Evolutionary conservation across 345 rosid species (phyloP), one percentile per base, ranked within the genome.

Genomic region (Populus nigra): DNA sequence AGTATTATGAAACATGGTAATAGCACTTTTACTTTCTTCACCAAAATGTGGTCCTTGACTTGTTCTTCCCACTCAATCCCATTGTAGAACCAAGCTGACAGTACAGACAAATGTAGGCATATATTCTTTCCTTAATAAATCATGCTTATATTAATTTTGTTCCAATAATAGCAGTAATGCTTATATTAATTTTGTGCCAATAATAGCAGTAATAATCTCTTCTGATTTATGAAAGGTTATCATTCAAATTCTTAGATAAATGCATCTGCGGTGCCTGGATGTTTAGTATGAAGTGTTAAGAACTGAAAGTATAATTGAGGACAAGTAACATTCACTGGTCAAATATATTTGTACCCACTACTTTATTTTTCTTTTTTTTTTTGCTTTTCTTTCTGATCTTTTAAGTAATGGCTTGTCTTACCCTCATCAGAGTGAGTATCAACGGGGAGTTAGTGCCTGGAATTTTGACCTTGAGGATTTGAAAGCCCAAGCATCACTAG

Each of bases 391-490:
- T 2, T 66, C 69, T 78, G 43, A 74, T 78, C 50, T 47, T 49
- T 72, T 72, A 15, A 55, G 33, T 76, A 59, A 47, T 50, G 20
- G n/a, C 39, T 35, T 71, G 65, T 61, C 38, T 77, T 70, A 63
- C 61, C 78, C 45, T 79, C 65, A 76, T 76, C 87, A 96, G 99
- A 94, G 97, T 74, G 99, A 96, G 86, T 96, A 94, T 86, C 90
- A 96, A 77, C 85, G 98, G 85, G 99, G 99, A 83, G 99, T 96
- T 77, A 96, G 99, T 84, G 97, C 99, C 75, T 96, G 99, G 99
- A 91, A 96, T 78, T 96, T 96, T 80, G 97, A 96, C 78, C 66
- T 96, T 76, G 95, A 88, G 76, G 99, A 96, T 90, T 84, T 96
- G 78, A 96, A 92, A 89, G 90, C 89, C 68, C 99, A 94, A 86